These are phyloP conservation scores for Sequoiadendron giganteum DNA, from an alignment of 75 land plant species.

Conservation along the genomic window DNA sequence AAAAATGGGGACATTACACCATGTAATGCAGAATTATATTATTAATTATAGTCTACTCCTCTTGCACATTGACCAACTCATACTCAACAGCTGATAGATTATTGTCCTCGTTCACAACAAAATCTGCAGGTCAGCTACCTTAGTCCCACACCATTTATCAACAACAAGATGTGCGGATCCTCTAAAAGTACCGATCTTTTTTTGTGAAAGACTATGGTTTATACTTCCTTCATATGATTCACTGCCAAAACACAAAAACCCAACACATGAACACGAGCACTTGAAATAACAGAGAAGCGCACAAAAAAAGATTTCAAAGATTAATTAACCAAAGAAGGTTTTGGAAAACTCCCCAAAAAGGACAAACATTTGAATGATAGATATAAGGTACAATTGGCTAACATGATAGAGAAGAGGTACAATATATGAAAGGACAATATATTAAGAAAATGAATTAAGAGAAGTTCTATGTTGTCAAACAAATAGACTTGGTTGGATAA, in stretches of 20 bases:
- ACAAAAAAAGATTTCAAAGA: background rate
- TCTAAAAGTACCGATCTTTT: slow-evolving; percentile 85
- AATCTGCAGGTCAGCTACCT: slow-evolving; percentile 67
- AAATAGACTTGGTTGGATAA: too few relatives aligned
- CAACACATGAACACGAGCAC: background rate
- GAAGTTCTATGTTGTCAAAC: too few relatives aligned
- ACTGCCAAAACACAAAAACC: slow-evolving; percentile 25
- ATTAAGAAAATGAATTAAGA: too few relatives aligned
- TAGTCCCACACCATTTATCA: slow-evolving; percentile 76
- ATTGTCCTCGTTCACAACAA: slow-evolving; percentile 68
- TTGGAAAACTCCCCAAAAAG: too few relatives aligned
- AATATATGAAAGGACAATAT: too few relatives aligned
- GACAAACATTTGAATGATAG: too few relatives aligned
- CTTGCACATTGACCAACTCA: slow-evolving; percentile 70
- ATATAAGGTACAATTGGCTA: too few relatives aligned
- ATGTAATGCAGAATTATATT: slow-evolving; percentile 2
- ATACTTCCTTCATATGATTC: slow-evolving; percentile 64
- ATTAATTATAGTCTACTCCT: slow-evolving; percentile 27
- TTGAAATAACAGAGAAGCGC: background rate
- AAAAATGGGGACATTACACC: background rate
- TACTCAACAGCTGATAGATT: slow-evolving; percentile 77
- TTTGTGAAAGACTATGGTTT: slow-evolving; percentile 64
- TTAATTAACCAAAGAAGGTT: too few relatives aligned
- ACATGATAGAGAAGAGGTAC: too few relatives aligned
- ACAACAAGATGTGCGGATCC: slow-evolving; percentile 75